Conservation (phyloP, 1,139 yeast species). For the Yamadazyma atlantica region DNA sequence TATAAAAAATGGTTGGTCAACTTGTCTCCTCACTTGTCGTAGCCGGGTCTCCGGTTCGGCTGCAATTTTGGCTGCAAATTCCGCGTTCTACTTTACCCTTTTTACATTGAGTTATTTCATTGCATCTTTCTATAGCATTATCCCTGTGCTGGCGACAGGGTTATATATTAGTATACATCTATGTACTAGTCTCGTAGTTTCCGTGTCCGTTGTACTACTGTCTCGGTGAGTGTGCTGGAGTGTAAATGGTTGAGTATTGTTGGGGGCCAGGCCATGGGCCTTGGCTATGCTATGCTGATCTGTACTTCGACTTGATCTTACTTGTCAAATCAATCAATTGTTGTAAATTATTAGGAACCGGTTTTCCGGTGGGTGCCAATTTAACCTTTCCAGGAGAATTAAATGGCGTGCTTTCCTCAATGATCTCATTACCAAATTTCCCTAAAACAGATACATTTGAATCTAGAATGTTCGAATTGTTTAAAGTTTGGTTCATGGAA, state of each 20-base stretch:
- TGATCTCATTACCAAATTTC: conserved; percentile 41
- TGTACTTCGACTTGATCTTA: conserved; percentile 33
- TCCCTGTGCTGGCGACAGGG: neutral
- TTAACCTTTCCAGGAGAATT: conserved; percentile 27
- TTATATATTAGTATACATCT: too few relatives aligned
- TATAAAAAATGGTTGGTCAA: conserved; percentile 28
- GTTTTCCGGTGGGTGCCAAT: conserved; percentile 12
- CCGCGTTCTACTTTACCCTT: too few relatives aligned
- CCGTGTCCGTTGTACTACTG: too few relatives aligned
- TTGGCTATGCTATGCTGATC: conserved; percentile 7
- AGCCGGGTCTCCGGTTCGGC: too few relatives aligned
- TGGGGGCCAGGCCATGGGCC: too few relatives aligned
- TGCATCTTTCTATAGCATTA: too few relatives aligned
- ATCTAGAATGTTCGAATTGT: conserved; percentile 13
- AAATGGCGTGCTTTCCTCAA: conserved; percentile 42
- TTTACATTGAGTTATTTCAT: neutral
- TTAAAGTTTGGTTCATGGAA: conserved; percentile 11
- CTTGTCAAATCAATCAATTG: conserved; percentile 39
- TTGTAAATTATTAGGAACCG: conserved; percentile 24
- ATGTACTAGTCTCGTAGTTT: too few relatives aligned
- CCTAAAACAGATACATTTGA: conserved; percentile 27
- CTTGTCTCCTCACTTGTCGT: neutral
- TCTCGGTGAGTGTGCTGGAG: too few relatives aligned
- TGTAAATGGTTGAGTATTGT: too few relatives aligned
- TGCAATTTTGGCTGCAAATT: neutral